Conservation (phyloP, 768 basidiomycete species). For the Tephrocybe rancida region DNA sequence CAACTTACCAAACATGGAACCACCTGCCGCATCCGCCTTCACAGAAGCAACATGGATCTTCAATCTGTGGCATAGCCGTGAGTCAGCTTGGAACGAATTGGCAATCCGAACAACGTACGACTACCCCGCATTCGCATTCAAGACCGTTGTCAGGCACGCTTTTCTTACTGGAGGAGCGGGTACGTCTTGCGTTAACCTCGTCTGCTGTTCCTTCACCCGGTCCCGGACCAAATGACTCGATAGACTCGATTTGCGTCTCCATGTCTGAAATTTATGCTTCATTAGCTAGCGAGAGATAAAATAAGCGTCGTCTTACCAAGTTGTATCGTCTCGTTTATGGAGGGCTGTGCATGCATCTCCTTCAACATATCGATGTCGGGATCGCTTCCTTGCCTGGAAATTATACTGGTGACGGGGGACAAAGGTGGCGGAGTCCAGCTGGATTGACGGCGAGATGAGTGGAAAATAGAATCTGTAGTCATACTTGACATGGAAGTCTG, state of each 20-base stretch:
- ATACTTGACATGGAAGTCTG: constrained; percentile 5
- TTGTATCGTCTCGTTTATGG: constrained; percentile 45
- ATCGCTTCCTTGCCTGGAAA: constrained; percentile 21
- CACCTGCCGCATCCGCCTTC: constrained; percentile 74
- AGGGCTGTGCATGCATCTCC: constrained; percentile 24
- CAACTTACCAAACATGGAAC: constrained; percentile 78
- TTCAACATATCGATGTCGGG: constrained; percentile 43
- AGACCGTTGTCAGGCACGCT: constrained; percentile 40
- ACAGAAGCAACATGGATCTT: constrained; percentile 62
- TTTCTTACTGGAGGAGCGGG: constrained; percentile 3
- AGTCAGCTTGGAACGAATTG: background rate
- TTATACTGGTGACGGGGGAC: constrained; percentile 15
- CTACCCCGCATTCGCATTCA: constrained; percentile 72
- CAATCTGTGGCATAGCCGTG: constrained; percentile 40
- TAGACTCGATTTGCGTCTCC: constrained; percentile 45
- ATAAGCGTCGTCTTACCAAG: constrained; percentile 35
- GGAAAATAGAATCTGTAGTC: constrained; percentile 6
- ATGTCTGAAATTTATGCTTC: constrained; percentile 30
- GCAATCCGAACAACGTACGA: constrained; percentile 36
- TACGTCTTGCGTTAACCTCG: constrained; percentile 17
- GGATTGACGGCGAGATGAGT: constrained; percentile 1
- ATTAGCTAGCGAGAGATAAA: background rate
- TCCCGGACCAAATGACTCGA: constrained; percentile 37
- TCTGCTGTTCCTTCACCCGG: constrained; percentile 9
- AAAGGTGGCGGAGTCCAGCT: constrained; percentile 11